Conservation (phyloP, 495 filamentous ascomycete genomes). For the Penicillium herquei region DNA sequence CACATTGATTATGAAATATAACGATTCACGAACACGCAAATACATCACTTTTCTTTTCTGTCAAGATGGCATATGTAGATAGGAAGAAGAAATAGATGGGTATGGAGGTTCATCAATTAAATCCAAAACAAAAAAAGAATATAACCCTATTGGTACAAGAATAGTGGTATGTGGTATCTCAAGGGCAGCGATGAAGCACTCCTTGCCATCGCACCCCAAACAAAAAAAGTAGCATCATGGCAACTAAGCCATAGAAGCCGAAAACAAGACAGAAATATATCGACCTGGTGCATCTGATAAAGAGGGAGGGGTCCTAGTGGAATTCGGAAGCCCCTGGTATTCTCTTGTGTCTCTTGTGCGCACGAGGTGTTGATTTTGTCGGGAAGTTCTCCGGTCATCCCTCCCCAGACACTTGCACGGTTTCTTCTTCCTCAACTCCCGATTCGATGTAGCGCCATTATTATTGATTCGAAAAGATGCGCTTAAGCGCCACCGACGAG, state of each 20-base stretch:
- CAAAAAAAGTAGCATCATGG: constrained; percentile 9
- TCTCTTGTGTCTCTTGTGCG: constrained; percentile 3
- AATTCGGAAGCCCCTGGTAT: constrained; percentile 1
- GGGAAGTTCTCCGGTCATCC: not conserved
- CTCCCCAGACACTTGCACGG: not conserved
- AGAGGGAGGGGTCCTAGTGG: not conserved
- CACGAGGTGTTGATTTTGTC: not conserved
- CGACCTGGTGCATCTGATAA: not conserved
- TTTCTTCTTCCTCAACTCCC: not conserved
- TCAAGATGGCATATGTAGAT: not conserved
- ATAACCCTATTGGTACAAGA: constrained; percentile 26
- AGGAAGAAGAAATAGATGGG: not conserved
- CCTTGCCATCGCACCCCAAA: constrained; percentile 24
- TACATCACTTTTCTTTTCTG: not conserved
- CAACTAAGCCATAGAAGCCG: constrained; percentile 5
- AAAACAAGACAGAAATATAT: constrained; percentile 13
- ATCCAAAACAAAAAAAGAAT: constrained; percentile 9
- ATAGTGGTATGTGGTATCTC: constrained; percentile 29
- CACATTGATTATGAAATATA: not conserved
- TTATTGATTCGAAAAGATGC: not conserved
- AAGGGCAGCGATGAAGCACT: constrained; percentile 18
- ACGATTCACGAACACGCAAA: constrained; percentile 7
- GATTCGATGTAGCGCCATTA: not conserved
- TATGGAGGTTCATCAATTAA: constrained; percentile 21
- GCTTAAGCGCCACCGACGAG: constrained; percentile 67